phyloP scores from a whole-genome alignment of 805 yeast genomes.

The Ogataea wickerhamii region DNA sequence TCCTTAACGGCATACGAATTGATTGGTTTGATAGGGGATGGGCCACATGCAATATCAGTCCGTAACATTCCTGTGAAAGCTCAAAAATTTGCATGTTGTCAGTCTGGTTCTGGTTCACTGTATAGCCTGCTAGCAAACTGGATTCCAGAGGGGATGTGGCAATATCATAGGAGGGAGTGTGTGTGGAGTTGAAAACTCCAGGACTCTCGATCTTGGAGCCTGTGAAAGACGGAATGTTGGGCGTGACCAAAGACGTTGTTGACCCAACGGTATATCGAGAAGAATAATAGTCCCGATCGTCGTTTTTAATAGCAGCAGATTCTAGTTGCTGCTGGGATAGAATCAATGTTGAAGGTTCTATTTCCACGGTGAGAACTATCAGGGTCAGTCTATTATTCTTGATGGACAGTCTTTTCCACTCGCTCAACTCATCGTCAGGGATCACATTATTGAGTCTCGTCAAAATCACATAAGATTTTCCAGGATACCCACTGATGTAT shows the following conservation, averaged over 20 bases:
- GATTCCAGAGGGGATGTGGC: constrained; percentile 27
- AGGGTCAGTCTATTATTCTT: constrained; percentile 53
- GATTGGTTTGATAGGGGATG: constrained; percentile 70
- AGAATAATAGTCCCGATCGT: constrained; percentile 20
- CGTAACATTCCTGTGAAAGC: constrained; percentile 49
- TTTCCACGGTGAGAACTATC: constrained; percentile 66
- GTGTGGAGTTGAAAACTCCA: constrained; percentile 19
- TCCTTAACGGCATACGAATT: constrained; percentile 62
- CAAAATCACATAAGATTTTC: constrained; percentile 59
- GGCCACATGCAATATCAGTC: constrained; percentile 54
- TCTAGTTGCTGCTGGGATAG: constrained; percentile 24
- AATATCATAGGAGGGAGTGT: constrained; percentile 28
- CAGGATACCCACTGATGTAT: constrained; percentile 41
- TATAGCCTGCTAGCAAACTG: constrained; percentile 1
- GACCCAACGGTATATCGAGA: constrained; percentile 26
- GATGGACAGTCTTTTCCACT: constrained; percentile 71
- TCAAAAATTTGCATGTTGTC: constrained; percentile 39
- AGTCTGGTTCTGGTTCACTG: constrained; percentile 2
- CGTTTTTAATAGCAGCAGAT: constrained; percentile 3
- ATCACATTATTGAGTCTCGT: constrained; percentile 70
- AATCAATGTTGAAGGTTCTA: constrained; percentile 45
- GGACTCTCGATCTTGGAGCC: constrained; percentile 27
- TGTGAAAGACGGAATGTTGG: constrained; percentile 7
- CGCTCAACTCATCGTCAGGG: constrained; percentile 77
- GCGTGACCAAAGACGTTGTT: constrained; percentile 24